Base-by-base conservation (phyloP, 75 land plant species). In the Pinus taeda region DNA sequence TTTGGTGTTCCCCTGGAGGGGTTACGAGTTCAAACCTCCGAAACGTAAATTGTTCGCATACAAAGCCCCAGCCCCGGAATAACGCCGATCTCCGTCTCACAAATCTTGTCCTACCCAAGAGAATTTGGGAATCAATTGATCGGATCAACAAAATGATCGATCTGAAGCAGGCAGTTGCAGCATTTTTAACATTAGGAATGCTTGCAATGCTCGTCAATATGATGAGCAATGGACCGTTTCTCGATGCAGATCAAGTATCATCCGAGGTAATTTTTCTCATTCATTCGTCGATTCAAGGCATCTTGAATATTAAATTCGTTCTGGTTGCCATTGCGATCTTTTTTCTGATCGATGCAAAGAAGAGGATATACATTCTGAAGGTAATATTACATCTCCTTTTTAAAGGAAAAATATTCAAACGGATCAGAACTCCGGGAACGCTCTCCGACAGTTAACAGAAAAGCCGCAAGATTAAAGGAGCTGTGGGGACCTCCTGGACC, bases 401-500 rank as follows among this genome's bases (percentile, higher is more conserved):
- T 57, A 29, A 45, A 71, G 75, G 72, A 74, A 57, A 53, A 17
- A 22, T 45, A 56, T 55, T 29, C 33, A 4, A 33, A 24, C 74
- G 56, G 14, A 77, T 45, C 26, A 17, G 75, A 66, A 15, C 59
- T 39, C 26, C 49, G 33, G 30, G 57, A 33, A 57, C 22, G 33
- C 2, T 78, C 37, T 21, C 14, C 39, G 15, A 17, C 30, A 74
- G 57, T 12, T 57, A 57, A 29, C 60, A 30, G 60, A 71, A 15
- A 37, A 78, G 18, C 37, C 61, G 4, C n/a, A 9, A 71, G 45
- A 45, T 73, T 42, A 24, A 73, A 49, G 70, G 74, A 78, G 57
- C 75, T 82, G 11, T 82, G 83, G 83, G 83, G 83, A n/a, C 57
- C 22, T 59, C 70, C 63, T 33, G 42, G 75, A 53, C 83, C 60